Conservation (phyloP, 179 eudicot species). For the Nepenthes alata region DNA sequence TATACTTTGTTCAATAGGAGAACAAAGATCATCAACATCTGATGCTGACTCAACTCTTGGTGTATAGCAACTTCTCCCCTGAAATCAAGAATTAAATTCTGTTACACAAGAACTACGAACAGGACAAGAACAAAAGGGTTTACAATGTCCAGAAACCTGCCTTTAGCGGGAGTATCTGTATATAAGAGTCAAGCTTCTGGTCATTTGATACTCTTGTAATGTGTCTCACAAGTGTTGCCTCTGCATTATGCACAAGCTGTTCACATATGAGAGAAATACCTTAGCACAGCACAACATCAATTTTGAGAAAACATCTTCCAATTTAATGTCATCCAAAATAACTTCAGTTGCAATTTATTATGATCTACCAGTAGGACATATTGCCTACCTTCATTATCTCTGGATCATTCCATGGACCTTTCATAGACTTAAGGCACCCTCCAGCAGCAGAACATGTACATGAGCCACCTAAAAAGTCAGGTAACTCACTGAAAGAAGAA, state of each 20-base stretch:
- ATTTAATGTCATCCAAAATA: not conserved
- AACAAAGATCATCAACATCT: conserved; percentile 37
- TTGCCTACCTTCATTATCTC: conserved; percentile 20
- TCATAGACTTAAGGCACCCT: conserved; percentile 19
- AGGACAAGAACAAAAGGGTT: not conserved
- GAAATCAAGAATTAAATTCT: conserved; percentile 6
- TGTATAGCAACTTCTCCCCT: conserved; percentile 43
- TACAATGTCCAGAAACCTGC: conserved; percentile 15
- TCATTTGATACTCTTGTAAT: conserved; percentile 29
- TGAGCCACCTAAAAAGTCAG: conserved; percentile 21
- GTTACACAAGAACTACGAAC: not conserved
- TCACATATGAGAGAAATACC: conserved; percentile 9
- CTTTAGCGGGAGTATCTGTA: conserved; percentile 40
- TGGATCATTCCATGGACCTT: conserved; percentile 21
- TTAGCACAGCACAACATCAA: not conserved
- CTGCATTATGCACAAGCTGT: conserved; percentile 45
- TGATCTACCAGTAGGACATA: not conserved
- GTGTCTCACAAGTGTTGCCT: conserved; percentile 35
- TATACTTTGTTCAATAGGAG: conserved; percentile 32
- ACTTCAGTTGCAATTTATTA: not conserved
- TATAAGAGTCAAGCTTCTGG: conserved; percentile 27
- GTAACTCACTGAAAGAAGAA: conserved; percentile 15
- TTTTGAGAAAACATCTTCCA: not conserved
- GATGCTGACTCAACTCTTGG: conserved; percentile 36
- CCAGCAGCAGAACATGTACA: conserved; percentile 16